Evolutionary conservation across 805 yeast genomes (phyloP).

Genomic region (Zygoascus ofunaensis): DNA sequence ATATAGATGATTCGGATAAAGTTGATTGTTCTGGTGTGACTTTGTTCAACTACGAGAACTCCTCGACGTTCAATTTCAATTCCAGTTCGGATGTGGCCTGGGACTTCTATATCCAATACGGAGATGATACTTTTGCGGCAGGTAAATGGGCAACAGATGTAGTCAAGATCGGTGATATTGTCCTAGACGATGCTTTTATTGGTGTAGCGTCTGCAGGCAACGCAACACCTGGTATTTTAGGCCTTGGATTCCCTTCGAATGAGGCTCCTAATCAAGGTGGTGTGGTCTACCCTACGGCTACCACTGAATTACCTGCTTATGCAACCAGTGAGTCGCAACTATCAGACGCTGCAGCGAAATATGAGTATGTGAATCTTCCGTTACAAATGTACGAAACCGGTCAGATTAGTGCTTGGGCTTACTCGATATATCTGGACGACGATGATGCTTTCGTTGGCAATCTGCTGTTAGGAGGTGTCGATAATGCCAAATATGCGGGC

Average conservation of each 20-base stretch:
- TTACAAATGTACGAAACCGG: slow-evolving; percentile 42
- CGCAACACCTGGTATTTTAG: slow-evolving; percentile 33
- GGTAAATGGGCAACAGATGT: slow-evolving; percentile 60
- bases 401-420: slow-evolving; percentile 33
- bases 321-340: neutral
- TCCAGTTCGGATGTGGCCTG: slow-evolving; percentile 2
- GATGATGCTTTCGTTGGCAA: slow-evolving; percentile 28
- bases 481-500: slow-evolving; percentile 39
- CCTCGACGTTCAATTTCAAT: slow-evolving; percentile 18
- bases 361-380: slow-evolving; percentile 56
- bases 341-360: neutral
- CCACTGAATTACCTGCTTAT: slow-evolving; percentile 3
- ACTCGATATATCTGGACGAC: slow-evolving; percentile 39
- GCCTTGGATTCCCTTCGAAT: slow-evolving; percentile 11
- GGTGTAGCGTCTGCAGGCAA: slow-evolving; percentile 65
- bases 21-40: slow-evolving; percentile 16
- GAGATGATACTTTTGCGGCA: slow-evolving; percentile 40
- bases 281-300: neutral
- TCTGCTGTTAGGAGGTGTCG: slow-evolving; percentile 46
- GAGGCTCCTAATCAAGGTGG: slow-evolving; percentile 12
- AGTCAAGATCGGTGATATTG: slow-evolving; percentile 41
- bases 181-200: slow-evolving; percentile 47
- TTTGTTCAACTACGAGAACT: slow-evolving; percentile 3
- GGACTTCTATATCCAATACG: slow-evolving; percentile 25
- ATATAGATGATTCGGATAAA: neutral